Evolutionary conservation across 2,329 filamentous ascomycete genomes (phyloP).

Genomic region (Xylariaceae sp.): DNA sequence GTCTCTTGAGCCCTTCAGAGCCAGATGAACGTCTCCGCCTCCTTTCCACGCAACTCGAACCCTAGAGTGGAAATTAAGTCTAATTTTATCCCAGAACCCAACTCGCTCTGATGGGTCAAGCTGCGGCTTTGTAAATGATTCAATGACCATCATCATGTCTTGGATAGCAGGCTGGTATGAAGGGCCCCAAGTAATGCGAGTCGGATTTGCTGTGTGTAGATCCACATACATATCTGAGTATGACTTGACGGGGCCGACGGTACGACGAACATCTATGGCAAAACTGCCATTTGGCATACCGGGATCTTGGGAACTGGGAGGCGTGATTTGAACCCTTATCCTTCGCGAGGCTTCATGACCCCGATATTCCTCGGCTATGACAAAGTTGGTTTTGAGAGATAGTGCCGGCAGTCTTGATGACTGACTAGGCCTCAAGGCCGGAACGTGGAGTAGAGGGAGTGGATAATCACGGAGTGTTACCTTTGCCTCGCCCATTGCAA

Average conservation of each 20-base stretch:
- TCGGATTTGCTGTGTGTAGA: slow-evolving; percentile 88
- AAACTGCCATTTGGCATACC: slow-evolving; percentile 59
- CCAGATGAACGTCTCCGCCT: slow-evolving; percentile 90
- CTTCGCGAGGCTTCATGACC: slow-evolving; percentile 73
- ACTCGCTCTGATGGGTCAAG: slow-evolving; percentile 89
- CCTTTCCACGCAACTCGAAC: slow-evolving; percentile 88
- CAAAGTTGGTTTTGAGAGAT: slow-evolving; percentile 83
- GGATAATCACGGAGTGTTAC: slow-evolving; percentile 91
- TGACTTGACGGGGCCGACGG: slow-evolving; percentile 90
- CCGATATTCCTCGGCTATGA: slow-evolving; percentile 89
- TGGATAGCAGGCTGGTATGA: slow-evolving; percentile 97
- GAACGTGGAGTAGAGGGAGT: slow-evolving; percentile 84
- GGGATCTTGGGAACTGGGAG: slow-evolving; percentile 57
- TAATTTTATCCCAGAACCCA: slow-evolving; percentile 98
- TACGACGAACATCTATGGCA: slow-evolving; percentile 79
- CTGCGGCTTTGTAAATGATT: slow-evolving; percentile 94
- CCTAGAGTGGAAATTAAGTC: slow-evolving; percentile 87
- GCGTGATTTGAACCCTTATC: slow-evolving; percentile 78
- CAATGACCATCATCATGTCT: slow-evolving; percentile 99
- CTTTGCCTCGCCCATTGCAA: slow-evolving; percentile 85
- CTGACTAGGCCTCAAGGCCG: slow-evolving; percentile 72
- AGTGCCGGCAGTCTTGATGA: slow-evolving; percentile 74
- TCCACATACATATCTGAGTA: slow-evolving; percentile 90
- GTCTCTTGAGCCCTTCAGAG: slow-evolving; percentile 85
- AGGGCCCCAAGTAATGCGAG: slow-evolving; percentile 92